Evolutionary conservation across 371 early-diverging fungal species (phyloP).

Genomic region (Mortierella sp.): DNA sequence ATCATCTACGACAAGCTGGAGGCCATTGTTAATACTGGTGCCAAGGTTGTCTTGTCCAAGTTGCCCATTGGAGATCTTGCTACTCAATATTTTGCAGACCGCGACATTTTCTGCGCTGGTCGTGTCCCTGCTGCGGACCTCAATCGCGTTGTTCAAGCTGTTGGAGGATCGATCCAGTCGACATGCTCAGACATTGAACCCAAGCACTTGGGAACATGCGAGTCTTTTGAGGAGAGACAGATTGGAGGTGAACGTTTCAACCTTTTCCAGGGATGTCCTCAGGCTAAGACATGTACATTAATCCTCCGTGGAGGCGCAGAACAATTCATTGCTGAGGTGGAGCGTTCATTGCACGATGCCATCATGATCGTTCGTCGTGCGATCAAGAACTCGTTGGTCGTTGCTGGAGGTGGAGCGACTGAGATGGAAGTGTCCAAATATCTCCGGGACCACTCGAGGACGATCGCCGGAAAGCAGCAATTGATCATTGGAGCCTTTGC

Average conservation of each 20-base stretch:
- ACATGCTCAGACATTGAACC: slow-evolving; percentile 88
- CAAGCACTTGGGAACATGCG: slow-evolving; percentile 91
- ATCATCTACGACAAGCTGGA: slow-evolving; percentile 99
- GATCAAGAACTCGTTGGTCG: slow-evolving; percentile 93
- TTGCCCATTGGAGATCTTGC: slow-evolving; percentile 99
- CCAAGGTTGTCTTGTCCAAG: slow-evolving; percentile 99
- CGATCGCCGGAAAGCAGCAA: slow-evolving; percentile 96
- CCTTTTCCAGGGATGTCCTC: slow-evolving; percentile 92
- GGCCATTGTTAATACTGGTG: slow-evolving; percentile 96
- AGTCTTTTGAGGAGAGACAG: slow-evolving; percentile 97
- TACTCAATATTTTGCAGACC: slow-evolving; percentile 99
- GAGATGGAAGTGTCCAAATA: slow-evolving; percentile 99
- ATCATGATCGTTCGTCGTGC: slow-evolving; percentile 99
- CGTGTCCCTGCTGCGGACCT: slow-evolving; percentile 96
- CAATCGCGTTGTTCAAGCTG: slow-evolving; percentile 93
- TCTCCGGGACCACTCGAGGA: slow-evolving; percentile 91
- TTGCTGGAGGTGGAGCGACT: slow-evolving; percentile 98
- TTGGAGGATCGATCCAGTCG: slow-evolving; percentile 95
- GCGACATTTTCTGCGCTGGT: slow-evolving; percentile 99
- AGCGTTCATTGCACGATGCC: slow-evolving; percentile 98
- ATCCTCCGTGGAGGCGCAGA: slow-evolving; percentile 99
- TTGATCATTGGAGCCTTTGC: slow-evolving; percentile 97
- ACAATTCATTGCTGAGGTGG: slow-evolving; percentile 99
- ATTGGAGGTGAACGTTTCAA: slow-evolving; percentile 99
- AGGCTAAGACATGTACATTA: slow-evolving; percentile 96